These are phyloP conservation scores for Lichtheimia ornata DNA, from an alignment of 371 early-diverging fungal genomes.

Conservation along the genomic window DNA sequence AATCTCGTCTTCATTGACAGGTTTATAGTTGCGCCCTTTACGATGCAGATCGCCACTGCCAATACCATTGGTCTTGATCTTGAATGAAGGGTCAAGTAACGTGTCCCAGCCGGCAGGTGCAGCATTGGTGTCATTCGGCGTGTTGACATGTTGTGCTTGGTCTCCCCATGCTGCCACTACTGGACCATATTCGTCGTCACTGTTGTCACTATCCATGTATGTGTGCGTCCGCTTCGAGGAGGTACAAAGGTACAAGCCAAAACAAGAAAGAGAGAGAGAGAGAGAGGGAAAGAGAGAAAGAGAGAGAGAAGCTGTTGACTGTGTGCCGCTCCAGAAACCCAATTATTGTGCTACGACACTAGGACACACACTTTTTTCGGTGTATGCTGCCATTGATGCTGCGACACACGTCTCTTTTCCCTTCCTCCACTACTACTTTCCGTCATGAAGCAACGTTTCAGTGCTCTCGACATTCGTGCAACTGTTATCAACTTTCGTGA, in stretches of 20 bases:
- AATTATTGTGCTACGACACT: too few species aligned
- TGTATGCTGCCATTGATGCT: too few species aligned
- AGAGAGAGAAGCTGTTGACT: too few species aligned
- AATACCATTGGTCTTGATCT: slow-evolving; percentile 22
- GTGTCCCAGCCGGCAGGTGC: slow-evolving; percentile 13
- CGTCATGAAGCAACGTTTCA: slow-evolving; percentile 79
- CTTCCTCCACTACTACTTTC: background rate
- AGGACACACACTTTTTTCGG: too few species aligned
- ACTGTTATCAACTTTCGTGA: slow-evolving; percentile 72
- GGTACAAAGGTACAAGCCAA: too few species aligned
- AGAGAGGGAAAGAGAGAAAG: too few species aligned
- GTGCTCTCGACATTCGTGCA: slow-evolving; percentile 86
- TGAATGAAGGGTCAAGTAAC: slow-evolving; percentile 21
- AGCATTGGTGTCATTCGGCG: background rate
- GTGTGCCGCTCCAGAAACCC: too few species aligned
- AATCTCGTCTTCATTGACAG: slow-evolving; percentile 23
- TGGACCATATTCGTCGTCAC: slow-evolving; percentile 20
- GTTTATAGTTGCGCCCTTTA: slow-evolving; percentile 24
- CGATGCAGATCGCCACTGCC: slow-evolving; percentile 29
- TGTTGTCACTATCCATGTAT: slow-evolving; percentile 7
- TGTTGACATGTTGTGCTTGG: background rate
- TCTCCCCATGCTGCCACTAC: slow-evolving; percentile 16
- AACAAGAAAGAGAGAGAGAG: too few species aligned
- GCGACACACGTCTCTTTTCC: slow-evolving; percentile 1
- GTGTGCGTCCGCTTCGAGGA: too few species aligned